A percentile compares a stretch with the other conserved stretches of the same genome.
These are phyloP conservation scores for Fusarium sp. DNA, from an alignment of 2,329 filamentous ascomycete species.

Conservation along the genomic window DNA sequence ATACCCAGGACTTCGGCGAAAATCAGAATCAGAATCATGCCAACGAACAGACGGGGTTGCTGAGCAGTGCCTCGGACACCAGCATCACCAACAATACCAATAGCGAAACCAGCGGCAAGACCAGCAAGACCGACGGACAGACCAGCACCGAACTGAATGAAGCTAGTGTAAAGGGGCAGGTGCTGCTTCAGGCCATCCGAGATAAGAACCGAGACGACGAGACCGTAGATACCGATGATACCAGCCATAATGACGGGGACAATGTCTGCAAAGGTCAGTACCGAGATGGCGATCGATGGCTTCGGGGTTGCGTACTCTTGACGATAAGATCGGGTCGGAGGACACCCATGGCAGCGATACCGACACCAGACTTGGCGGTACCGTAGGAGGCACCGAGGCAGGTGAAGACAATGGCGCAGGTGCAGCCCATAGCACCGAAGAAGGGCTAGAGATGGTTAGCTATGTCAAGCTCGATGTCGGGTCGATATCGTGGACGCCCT, in stretches of 20 bases:
- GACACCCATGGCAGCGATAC: slow-evolving; percentile 98
- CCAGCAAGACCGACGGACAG: slow-evolving; percentile 84
- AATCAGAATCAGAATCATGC: slow-evolving; percentile 99
- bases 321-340: slow-evolving; percentile 97
- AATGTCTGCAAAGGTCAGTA: slow-evolving; percentile 75
- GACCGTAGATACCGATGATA: slow-evolving; percentile 99
- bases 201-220: slow-evolving; percentile 89
- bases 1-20: slow-evolving; percentile 98
- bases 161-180: slow-evolving; percentile 81
- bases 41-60: slow-evolving; percentile 89
- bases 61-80: slow-evolving; percentile 89
- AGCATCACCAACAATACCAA: slow-evolving; percentile 89
- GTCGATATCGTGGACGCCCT: slow-evolving; percentile 31
- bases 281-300: background rate
- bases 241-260: slow-evolving; percentile 99
- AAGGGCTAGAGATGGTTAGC: slow-evolving; percentile 73
- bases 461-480: slow-evolving; percentile 28
- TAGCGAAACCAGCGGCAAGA: slow-evolving; percentile 87
- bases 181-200: slow-evolving; percentile 81
- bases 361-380: slow-evolving; percentile 98
- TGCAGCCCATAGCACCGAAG: slow-evolving; percentile 98
- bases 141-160: slow-evolving; percentile 88
- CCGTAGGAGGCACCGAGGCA: slow-evolving; percentile 97
- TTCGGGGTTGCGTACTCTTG: slow-evolving; percentile 80
- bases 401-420: slow-evolving; percentile 96